These are phyloP conservation scores for Perkinsela sp. DNA, from an alignment of 208 protist genomes.

Conservation along the genomic window DNA sequence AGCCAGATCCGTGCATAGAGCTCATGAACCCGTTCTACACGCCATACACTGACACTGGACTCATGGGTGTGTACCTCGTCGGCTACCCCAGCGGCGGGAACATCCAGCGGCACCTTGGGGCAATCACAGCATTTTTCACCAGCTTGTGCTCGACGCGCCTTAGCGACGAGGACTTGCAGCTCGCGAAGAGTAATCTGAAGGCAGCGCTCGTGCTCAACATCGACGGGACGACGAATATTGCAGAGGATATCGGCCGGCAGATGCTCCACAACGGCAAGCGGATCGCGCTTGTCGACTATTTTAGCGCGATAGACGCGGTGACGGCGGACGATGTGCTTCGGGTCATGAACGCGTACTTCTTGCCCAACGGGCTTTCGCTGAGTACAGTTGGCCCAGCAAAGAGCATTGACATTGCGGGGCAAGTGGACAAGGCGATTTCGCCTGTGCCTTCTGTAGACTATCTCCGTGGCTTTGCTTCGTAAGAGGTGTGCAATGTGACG, in stretches of 20 bases:
- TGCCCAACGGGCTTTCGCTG: slow-evolving; percentile 1
- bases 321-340: slow-evolving; percentile 37
- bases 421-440: too few relatives aligned
- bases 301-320: slow-evolving; percentile 66
- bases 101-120: slow-evolving; percentile 19
- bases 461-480: too few relatives aligned
- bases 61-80: slow-evolving; percentile 56
- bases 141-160: slow-evolving; percentile 21
- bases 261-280: slow-evolving; percentile 66
- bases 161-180: slow-evolving; percentile 41
- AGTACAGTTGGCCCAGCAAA: not conserved
- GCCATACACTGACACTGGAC: slow-evolving; percentile 52
- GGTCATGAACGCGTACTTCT: slow-evolving; percentile 32
- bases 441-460: too few relatives aligned
- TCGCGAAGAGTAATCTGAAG: slow-evolving; percentile 76
- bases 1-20: slow-evolving; percentile 24
- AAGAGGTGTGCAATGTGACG: too few relatives aligned
- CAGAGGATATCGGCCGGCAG: slow-evolving; percentile 85
- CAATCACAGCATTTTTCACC: slow-evolving; percentile 25
- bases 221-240: slow-evolving; percentile 72
- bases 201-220: slow-evolving; percentile 62
- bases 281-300: slow-evolving; percentile 63
- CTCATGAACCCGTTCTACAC: slow-evolving; percentile 61
- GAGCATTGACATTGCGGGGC: not conserved
- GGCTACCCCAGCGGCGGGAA: slow-evolving; percentile 16